Base-by-base conservation (phyloP, 139 green algal species). In the Picochlorum sp. region DNA sequence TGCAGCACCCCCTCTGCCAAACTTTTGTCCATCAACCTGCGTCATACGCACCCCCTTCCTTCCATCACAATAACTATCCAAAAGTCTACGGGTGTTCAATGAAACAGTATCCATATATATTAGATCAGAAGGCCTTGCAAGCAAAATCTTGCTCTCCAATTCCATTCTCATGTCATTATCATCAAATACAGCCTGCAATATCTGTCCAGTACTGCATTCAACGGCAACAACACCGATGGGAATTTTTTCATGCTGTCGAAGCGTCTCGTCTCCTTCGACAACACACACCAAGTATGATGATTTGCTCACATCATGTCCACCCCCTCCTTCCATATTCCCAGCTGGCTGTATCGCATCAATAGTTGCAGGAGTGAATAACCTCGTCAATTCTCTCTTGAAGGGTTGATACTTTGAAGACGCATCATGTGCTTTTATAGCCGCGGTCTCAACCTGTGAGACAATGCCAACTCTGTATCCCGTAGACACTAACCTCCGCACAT, bases 301-400 rank as follows among this genome's bases (percentile, higher is more conserved):
- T 11, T 41, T 41, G 34, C 8, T 41, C 34, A 41, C 34, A 41
- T 41, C 34, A 41, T 41, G 34, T 13, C 8, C 20, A 10, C 51
- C 13, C 6, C 51, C 51, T 59, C 13, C 23, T n/a, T 4, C 51
- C 21, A 34, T n/a, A 59, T 54, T 21, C 47, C 2, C n/a, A 26
- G 47, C 47, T 24, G 47, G 47, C 47, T 54, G 47, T 21, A 54
- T 21, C 34, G 74, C 83, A 67, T 97, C 90, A 21, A 97, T 77
- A 4, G 91, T 97, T 34, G 86, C 84, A 8, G 74, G 66, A 5
- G 89, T 97, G 79, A 94, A 95, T 4, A 96, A 49, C 0, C 78
- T 88, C 0, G 87, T 89, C 20, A 97, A 62, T 26, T 73, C 37
- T 10, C 91, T 75, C 45, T 71, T 71, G 64, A 97, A 97, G 21